Percentiles rank a stretch among this genome's conserved stretches.
These are phyloP conservation scores for Puya raimondii DNA, from an alignment of 176 grass and related monocot genomes.

Conservation along the genomic window DNA sequence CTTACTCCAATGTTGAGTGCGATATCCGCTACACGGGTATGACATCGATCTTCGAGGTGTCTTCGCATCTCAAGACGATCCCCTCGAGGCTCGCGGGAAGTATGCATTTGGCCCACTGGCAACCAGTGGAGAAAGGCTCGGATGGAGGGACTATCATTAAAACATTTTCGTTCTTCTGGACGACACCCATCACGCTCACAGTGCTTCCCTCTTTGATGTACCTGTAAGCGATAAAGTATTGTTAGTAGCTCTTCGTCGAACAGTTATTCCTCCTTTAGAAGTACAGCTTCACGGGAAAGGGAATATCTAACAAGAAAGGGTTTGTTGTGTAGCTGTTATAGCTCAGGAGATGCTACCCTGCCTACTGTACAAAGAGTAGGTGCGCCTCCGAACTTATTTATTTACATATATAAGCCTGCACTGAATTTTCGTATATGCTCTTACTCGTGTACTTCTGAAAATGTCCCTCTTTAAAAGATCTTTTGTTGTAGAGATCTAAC, in stretches of 20 bases:
- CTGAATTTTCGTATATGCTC: no score
- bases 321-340: no score
- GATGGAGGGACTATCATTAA: slow-evolving; percentile 80
- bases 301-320: no score
- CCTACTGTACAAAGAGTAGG: no score
- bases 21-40: slow-evolving; percentile 54
- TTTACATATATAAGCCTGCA: no score
- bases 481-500: no score
- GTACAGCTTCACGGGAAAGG: background rate
- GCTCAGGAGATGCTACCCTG: no score
- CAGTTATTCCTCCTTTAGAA: background rate
- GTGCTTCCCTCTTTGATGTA: slow-evolving; percentile 98
- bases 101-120: slow-evolving; percentile 67
- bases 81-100: slow-evolving; percentile 65
- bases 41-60: slow-evolving; percentile 83
- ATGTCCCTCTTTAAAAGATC: no score
- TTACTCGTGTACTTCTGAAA: no score
- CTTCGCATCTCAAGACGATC: slow-evolving; percentile 81
- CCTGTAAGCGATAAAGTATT: slow-evolving; percentile 29
- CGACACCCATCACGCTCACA: slow-evolving; percentile 95
- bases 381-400: no score
- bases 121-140: slow-evolving; percentile 71
- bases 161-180: slow-evolving; percentile 83
- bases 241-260: no score
- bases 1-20: slow-evolving; percentile 30